These are phyloP conservation scores for Hysterangium stoloniferum DNA, from an alignment of 768 basidiomycete species.

Conservation along the genomic window DNA sequence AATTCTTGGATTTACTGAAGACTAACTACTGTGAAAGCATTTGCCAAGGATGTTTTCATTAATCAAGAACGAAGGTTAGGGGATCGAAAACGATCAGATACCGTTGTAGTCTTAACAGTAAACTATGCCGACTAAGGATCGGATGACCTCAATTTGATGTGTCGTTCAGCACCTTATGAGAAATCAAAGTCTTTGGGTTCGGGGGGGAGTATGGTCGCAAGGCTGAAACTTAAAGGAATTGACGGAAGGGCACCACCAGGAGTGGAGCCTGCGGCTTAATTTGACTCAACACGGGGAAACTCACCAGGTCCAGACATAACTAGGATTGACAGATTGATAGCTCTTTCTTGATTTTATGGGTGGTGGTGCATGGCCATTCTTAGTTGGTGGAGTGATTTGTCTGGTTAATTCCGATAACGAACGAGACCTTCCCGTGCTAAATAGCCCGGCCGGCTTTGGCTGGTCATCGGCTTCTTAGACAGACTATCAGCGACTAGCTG, in stretches of 20 bases:
- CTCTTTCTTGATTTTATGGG: conserved; percentile 81
- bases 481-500: conserved; percentile 75
- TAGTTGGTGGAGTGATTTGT: conserved; percentile 92
- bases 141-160: conserved; percentile 62
- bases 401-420: conserved; percentile 95
- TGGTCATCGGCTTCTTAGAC: conserved; percentile 79
- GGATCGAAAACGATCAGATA: no score
- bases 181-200: conserved; percentile 89
- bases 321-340: conserved; percentile 76
- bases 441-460: conserved; percentile 73
- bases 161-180: conserved; percentile 73
- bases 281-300: conserved; percentile 79
- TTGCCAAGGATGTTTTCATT: no score
- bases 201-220: conserved; percentile 69
- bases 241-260: conserved; percentile 78
- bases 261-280: conserved; percentile 77
- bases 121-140: conserved; percentile 78
- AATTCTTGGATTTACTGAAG: no score
- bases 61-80: no score
- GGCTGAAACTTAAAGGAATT: conserved; percentile 80
- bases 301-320: conserved; percentile 74
- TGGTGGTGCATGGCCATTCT: conserved; percentile 87
- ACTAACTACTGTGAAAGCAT: no score
- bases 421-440: conserved; percentile 92
- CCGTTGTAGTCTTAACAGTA: conserved; percentile 74